phyloP scores from a whole-genome alignment of 352 stramenopile genomes.

The Pythium aquatile region DNA sequence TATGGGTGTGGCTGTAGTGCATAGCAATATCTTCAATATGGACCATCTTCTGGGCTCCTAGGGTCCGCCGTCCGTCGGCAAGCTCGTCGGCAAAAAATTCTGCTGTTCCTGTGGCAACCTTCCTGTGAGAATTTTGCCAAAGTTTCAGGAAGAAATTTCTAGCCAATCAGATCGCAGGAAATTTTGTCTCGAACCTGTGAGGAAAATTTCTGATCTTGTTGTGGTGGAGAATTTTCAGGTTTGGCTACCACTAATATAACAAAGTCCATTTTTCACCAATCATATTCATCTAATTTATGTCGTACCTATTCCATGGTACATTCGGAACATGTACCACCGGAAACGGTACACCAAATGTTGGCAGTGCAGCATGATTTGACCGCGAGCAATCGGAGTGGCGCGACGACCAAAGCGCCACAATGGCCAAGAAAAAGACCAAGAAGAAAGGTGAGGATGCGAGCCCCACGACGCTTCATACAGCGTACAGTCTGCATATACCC shows the following conservation, averaged over 20 bases:
- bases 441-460: constrained; percentile 46
- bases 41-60: no score
- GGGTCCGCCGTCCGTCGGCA: no score
- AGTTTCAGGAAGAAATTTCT: no score
- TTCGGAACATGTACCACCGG: neutral
- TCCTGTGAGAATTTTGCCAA: no score
- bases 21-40: no score
- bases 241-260: neutral
- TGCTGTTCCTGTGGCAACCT: no score
- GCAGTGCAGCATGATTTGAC: constrained; percentile 16
- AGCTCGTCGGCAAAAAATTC: no score
- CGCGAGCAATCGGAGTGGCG: constrained; percentile 3
- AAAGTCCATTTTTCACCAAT: constrained; percentile 9
- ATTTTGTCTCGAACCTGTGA: no score
- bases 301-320: constrained; percentile 16
- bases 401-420: constrained; percentile 20
- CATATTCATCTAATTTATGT: neutral
- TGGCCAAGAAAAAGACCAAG: constrained; percentile 80
- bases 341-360: constrained; percentile 1
- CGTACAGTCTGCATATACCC: neutral
- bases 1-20: no score
- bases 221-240: no score
- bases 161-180: no score
- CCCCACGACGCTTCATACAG: neutral
- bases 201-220: no score